Evolutionary conservation across 192 early-diverging fungal genomes (phyloP).

Genomic region (Podila clonocystis): DNA sequence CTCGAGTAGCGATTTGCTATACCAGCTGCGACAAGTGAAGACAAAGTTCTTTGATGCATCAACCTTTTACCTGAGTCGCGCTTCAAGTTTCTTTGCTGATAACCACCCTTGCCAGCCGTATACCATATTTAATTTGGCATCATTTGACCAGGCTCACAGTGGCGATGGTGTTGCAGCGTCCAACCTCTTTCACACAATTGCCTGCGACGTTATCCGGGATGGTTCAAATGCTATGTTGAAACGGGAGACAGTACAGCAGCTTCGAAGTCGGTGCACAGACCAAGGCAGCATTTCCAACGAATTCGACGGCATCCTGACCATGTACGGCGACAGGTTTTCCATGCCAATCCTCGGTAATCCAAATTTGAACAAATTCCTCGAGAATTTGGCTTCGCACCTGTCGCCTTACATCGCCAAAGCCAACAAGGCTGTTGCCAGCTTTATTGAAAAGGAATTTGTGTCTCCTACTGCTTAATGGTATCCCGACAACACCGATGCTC

Average conservation of each 20-base stretch:
- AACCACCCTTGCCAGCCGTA: slow-evolving; percentile 27
- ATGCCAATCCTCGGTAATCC: slow-evolving; percentile 18
- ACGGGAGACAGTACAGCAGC: slow-evolving; percentile 10
- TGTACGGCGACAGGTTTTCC: background rate
- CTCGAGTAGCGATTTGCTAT: slow-evolving; percentile 20
- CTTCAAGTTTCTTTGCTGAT: slow-evolving; percentile 13
- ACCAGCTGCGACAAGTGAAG: slow-evolving; percentile 24
- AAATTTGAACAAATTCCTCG: slow-evolving; percentile 13
- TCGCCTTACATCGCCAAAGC: slow-evolving; percentile 16
- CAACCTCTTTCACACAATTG: slow-evolving; percentile 26
- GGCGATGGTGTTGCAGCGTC: slow-evolving; percentile 18
- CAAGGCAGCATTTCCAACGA: slow-evolving; percentile 5
- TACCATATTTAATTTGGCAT: slow-evolving; percentile 18
- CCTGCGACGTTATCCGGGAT: slow-evolving; percentile 6
- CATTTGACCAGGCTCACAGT: slow-evolving; percentile 11
- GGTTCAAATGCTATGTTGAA: slow-evolving; percentile 12
- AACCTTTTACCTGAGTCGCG: slow-evolving; percentile 20
- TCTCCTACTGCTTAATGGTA: too few relatives aligned
- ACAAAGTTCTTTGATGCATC: slow-evolving; percentile 24
- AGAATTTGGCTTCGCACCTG: slow-evolving; percentile 5
- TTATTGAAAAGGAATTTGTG: slow-evolving; percentile 13
- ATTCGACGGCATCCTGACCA: slow-evolving; percentile 17
- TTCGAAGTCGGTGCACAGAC: slow-evolving; percentile 14
- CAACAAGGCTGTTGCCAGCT: slow-evolving; percentile 12
- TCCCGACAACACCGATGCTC: too few relatives aligned